Evolutionary conservation across 2,329 filamentous ascomycete genomes (phyloP).

Genomic region (Zelopaecilomyces penicillatus): DNA sequence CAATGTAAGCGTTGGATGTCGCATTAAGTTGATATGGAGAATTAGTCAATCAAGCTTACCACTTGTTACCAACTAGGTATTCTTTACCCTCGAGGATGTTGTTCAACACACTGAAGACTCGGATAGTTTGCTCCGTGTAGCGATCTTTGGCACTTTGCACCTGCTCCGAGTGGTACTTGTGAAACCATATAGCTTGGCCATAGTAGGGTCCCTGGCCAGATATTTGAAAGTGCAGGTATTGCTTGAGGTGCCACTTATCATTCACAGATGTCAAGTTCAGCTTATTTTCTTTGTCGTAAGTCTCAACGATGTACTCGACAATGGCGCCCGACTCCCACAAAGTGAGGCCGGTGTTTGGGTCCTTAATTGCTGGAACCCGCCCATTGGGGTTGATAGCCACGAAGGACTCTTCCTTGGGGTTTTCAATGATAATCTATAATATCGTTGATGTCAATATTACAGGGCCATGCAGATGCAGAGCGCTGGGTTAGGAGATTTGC

Average conservation of each 20-base stretch:
- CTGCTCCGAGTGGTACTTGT: slow-evolving; percentile 17
- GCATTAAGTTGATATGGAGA: no score
- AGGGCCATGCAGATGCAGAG: no score
- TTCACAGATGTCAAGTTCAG: slow-evolving; percentile 15
- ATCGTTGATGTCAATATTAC: not conserved
- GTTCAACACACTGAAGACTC: slow-evolving; percentile 24
- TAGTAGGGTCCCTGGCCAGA: slow-evolving; percentile 32
- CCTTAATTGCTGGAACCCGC: slow-evolving; percentile 23
- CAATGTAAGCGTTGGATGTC: no score
- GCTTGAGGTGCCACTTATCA: slow-evolving; percentile 24
- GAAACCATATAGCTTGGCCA: slow-evolving; percentile 25
- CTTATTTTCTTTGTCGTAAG: slow-evolving; percentile 19
- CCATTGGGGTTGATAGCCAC: slow-evolving; percentile 27
- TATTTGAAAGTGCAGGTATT: slow-evolving; percentile 30
- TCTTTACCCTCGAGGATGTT: slow-evolving; percentile 24
- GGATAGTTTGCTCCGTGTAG: slow-evolving; percentile 21
- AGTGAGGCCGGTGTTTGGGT: slow-evolving; percentile 24
- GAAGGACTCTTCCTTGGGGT: slow-evolving; percentile 19
- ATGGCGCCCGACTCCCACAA: slow-evolving; percentile 22
- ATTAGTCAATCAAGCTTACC: slow-evolving; percentile 14
- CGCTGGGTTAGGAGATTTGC: not conserved
- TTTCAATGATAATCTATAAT: slow-evolving; percentile 12
- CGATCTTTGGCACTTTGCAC: slow-evolving; percentile 21
- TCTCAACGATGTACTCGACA: slow-evolving; percentile 22
- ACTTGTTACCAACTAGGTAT: slow-evolving; percentile 27